These are phyloP conservation scores for Theobroma cacao DNA, from an alignment of 345 rosid species.

Conservation along the genomic window DNA sequence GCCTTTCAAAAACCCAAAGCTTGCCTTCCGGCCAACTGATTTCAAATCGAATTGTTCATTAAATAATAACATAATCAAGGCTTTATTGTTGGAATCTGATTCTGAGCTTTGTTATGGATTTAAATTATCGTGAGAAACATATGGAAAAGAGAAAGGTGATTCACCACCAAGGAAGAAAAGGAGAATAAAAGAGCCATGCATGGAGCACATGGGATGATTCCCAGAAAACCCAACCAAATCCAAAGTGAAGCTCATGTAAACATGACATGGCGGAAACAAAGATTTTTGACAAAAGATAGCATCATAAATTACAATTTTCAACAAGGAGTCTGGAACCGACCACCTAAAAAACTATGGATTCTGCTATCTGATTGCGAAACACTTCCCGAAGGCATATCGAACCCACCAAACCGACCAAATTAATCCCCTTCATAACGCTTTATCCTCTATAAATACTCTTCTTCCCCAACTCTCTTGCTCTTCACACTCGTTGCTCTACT, in stretches of 20 bases:
- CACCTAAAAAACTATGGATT: neutral
- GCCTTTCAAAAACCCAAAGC: neutral
- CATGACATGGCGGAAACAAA: neutral
- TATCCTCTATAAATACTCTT: neutral
- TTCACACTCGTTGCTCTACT: neutral
- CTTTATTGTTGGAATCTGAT: conserved; percentile 1
- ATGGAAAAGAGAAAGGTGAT: neutral
- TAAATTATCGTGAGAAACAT: neutral
- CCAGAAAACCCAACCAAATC: neutral
- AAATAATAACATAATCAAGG: neutral
- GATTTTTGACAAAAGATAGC: neutral
- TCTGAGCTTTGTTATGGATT: neutral
- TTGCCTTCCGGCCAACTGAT: too few relatives aligned
- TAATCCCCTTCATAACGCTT: neutral
- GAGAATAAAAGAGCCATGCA: neutral
- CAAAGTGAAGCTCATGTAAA: neutral
- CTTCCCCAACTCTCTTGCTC: neutral
- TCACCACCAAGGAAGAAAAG: too few relatives aligned
- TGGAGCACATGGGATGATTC: neutral
- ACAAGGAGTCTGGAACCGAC: neutral
- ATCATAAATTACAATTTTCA: neutral
- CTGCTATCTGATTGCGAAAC: neutral
- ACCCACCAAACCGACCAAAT: conserved; percentile 12
- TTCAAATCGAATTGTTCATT: too few relatives aligned
- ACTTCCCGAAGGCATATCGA: conserved; percentile 2